These are phyloP conservation scores for Aethionema arabicum DNA, from an alignment of 345 rosid species.

Conservation along the genomic window DNA sequence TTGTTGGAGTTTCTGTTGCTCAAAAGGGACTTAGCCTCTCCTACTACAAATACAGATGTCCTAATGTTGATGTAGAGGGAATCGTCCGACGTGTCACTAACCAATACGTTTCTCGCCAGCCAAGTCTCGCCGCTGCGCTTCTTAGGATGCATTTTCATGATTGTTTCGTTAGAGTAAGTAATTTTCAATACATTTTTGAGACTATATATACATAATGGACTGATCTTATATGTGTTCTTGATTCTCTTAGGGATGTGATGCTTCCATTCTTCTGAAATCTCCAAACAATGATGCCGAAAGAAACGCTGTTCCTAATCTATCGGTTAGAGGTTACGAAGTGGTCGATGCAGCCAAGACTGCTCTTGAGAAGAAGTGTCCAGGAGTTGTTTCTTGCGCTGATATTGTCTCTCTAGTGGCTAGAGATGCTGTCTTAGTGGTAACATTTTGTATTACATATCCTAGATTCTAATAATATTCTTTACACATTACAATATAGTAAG, in stretches of 20 bases:
- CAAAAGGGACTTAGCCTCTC: conserved; percentile 26
- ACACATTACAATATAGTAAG: neutral
- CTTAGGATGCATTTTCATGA: conserved; percentile 60
- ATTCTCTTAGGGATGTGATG: conserved; percentile 54
- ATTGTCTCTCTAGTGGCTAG: conserved; percentile 55
- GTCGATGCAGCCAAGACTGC: conserved; percentile 47
- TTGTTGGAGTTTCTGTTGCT: conserved; percentile 28
- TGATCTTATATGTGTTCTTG: neutral
- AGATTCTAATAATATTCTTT: neutral
- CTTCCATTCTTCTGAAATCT: conserved; percentile 47
- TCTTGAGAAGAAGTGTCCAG: conserved; percentile 44
- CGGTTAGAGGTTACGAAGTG: conserved; percentile 50
- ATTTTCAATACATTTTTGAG: neutral
- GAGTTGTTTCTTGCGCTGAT: conserved; percentile 69
- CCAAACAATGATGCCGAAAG: conserved; percentile 45
- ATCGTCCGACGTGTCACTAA: conserved; percentile 31
- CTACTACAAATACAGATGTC: conserved; percentile 47
- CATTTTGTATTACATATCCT: neutral
- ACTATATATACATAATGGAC: neutral
- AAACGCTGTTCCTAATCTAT: conserved; percentile 40
- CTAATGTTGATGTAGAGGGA: conserved; percentile 31
- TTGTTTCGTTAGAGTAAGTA: conserved; percentile 51
- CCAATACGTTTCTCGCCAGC: conserved; percentile 38
- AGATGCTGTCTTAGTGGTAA: conserved; percentile 54
- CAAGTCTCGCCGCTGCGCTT: conserved; percentile 47